Percentiles rank a stretch among this genome's conserved stretches.
Evolutionary conservation across 2,329 filamentous ascomycete genomes (phyloP).

Genomic region (Lasiodiplodia hormozganensis): DNA sequence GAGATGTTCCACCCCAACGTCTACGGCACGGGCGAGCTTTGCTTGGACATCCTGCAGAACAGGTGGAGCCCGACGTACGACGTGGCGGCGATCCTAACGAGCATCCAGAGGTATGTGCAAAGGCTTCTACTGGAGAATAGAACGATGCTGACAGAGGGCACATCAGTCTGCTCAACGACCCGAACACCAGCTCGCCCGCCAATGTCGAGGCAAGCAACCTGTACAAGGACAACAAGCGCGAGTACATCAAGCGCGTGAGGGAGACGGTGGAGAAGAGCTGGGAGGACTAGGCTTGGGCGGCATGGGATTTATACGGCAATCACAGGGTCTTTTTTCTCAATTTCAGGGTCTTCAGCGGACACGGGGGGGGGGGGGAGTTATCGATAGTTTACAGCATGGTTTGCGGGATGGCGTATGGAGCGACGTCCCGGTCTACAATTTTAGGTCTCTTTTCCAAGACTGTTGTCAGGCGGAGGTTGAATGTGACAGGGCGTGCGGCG

Average conservation of each 20-base stretch:
- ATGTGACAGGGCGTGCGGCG: slow-evolving; percentile 1
- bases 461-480: background rate
- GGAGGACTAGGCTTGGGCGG: slow-evolving; percentile 73
- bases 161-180: slow-evolving; percentile 87
- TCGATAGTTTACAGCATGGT: slow-evolving; percentile 24
- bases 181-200: slow-evolving; percentile 96
- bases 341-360: slow-evolving; percentile 25
- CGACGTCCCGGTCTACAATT: slow-evolving; percentile 22
- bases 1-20: slow-evolving; percentile 99
- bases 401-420: slow-evolving; percentile 27
- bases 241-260: slow-evolving; percentile 92
- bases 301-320: slow-evolving; percentile 8
- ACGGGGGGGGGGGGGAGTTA: background rate
- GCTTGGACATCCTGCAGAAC: slow-evolving; percentile 96
- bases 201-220: slow-evolving; percentile 98
- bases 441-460: background rate
- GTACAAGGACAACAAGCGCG: slow-evolving; percentile 97
- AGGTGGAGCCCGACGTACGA: slow-evolving; percentile 99
- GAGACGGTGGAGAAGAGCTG: slow-evolving; percentile 99
- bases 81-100: slow-evolving; percentile 94
- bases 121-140: background rate
- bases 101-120: slow-evolving; percentile 82
- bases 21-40: slow-evolving; percentile 95
- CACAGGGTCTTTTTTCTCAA: slow-evolving; percentile 10
- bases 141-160: slow-evolving; percentile 10